Base-by-base conservation (phyloP, 2,329 filamentous ascomycete species). In the Fulvia fulva region DNA sequence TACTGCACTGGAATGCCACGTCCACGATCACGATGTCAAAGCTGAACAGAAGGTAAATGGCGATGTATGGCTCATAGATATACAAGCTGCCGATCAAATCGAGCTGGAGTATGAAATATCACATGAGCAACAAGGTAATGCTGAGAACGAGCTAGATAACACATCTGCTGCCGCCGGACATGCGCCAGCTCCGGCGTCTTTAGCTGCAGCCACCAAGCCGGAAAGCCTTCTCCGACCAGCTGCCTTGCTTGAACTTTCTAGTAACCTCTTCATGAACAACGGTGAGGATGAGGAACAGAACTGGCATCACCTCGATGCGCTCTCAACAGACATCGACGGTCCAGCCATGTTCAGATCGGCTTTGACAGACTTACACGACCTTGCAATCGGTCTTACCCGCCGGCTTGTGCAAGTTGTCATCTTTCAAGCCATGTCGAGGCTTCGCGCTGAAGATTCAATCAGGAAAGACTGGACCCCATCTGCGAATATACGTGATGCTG, bases 341-440 rank as follows among this genome's bases (percentile, higher is more conserved):
- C 91, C 91, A 0, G 84, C 87, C 0, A 83, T 96, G 22, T 86
- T 88, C 64, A 83, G 86, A 6, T 91, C 89, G 1, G 86, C 89
- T 0, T 80, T 95, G n/a, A 80, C 83, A 5, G 90, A 94, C 65
- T 87, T 96, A 46, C 81, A 91, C 67, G 82, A 83, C 8, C 73
- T 96, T 1, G 78, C 82, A 0, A 71, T 88, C 1, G 88, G 83
- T 54, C 64, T 94, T 14, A 92, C 89, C 0, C 84, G 83, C 58
- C 81, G 89, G 12, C 74, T 96, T 1, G 78, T 94, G 1, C 83
- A 89, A 49, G 83, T 88, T 0, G 78, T 84, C 0, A 75, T 94
- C 0, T 88, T 87, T 66, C 83, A 90, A 58, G 83, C 87, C n/a
- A 81, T 83, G 70, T 87, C 88, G 1, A 81, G 90, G 44, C 74